A percentile compares a stretch with the other conserved stretches of the same genome.
Conservation (phyloP, 768 basidiomycete species). For the Porpolomopsis calyptriformis region DNA sequence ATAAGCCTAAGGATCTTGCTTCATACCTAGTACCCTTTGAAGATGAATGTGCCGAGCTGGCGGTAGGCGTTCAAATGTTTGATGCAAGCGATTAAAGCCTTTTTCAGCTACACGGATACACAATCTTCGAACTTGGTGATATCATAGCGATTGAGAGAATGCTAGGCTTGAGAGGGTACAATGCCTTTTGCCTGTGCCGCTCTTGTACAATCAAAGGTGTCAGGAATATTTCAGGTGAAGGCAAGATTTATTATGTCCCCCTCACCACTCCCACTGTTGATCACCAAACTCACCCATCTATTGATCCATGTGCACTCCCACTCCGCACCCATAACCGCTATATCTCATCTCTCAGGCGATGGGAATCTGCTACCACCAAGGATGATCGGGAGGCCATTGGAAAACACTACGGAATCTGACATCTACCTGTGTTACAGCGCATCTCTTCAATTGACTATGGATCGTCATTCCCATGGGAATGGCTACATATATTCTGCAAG, state of each 20-base stretch:
- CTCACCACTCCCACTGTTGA: slow-evolving; percentile 9
- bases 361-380: slow-evolving; percentile 4
- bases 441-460: slow-evolving; percentile 23
- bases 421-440: slow-evolving; percentile 15
- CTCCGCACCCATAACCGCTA: slow-evolving; percentile 14
- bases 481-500: slow-evolving; percentile 36
- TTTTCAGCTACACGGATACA: slow-evolving; percentile 21
- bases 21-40: slow-evolving; percentile 35
- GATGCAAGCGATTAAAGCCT: slow-evolving; percentile 15
- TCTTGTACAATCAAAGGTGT: slow-evolving; percentile 23
- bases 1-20: slow-evolving; percentile 31
- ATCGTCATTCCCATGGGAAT: slow-evolving; percentile 28
- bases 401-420: slow-evolving; percentile 22
- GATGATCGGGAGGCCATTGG: slow-evolving; percentile 9
- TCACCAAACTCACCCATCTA: neutral
- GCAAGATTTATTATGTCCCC: slow-evolving; percentile 18
- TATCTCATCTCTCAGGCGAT: neutral
- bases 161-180: slow-evolving; percentile 28
- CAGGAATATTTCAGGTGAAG: slow-evolving; percentile 5
- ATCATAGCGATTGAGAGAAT: slow-evolving; percentile 23
- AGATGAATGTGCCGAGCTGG: slow-evolving; percentile 26
- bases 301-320: slow-evolving; percentile 14
- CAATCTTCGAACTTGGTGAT: slow-evolving; percentile 21
- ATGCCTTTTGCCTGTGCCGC: slow-evolving; percentile 23
- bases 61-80: slow-evolving; percentile 26